Conservation (phyloP, 768 basidiomycete genomes). For the Podaxis sp. region DNA sequence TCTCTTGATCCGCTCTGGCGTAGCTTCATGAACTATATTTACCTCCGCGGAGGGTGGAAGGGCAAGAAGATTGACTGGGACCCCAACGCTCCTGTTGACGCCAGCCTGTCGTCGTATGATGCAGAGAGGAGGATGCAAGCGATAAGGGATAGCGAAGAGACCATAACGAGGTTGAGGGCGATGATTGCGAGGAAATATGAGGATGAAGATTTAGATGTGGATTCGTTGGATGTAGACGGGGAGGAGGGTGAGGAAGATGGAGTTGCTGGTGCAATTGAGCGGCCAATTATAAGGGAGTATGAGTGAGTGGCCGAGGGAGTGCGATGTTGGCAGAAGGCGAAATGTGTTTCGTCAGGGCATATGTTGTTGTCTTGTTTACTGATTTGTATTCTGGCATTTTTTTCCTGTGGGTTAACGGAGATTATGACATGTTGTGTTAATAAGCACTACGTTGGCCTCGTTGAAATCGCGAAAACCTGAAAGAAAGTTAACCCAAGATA, state of each 20-base stretch:
- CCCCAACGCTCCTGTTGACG: conserved; percentile 29
- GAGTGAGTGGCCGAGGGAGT: conserved; percentile 20
- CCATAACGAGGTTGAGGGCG: conserved; percentile 30
- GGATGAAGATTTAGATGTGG: conserved; percentile 26
- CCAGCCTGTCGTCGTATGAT: conserved; percentile 32
- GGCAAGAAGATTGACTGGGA: conserved; percentile 38
- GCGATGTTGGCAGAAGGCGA: background rate
- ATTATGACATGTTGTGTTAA: too few species aligned
- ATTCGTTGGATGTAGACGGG: conserved; percentile 21
- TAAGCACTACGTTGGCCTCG: too few species aligned
- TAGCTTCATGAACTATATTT: conserved; percentile 55
- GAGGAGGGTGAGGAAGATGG: conserved; percentile 24
- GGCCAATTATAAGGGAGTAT: conserved; percentile 30
- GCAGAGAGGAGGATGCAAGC: conserved; percentile 24
- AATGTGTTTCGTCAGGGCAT: background rate
- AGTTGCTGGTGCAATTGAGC: conserved; percentile 26
- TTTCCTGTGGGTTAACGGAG: too few species aligned
- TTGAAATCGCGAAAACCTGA: too few species aligned
- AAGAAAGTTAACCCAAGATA: too few species aligned
- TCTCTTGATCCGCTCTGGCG: conserved; percentile 61
- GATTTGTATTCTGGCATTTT: background rate
- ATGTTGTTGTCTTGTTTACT: background rate
- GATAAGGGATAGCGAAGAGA: conserved; percentile 36
- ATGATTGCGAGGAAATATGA: conserved; percentile 29
- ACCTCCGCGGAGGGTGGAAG: conserved; percentile 49